Evolutionary conservation across 768 basidiomycete genomes (phyloP).

Genomic region (Megacollybia marginata): DNA sequence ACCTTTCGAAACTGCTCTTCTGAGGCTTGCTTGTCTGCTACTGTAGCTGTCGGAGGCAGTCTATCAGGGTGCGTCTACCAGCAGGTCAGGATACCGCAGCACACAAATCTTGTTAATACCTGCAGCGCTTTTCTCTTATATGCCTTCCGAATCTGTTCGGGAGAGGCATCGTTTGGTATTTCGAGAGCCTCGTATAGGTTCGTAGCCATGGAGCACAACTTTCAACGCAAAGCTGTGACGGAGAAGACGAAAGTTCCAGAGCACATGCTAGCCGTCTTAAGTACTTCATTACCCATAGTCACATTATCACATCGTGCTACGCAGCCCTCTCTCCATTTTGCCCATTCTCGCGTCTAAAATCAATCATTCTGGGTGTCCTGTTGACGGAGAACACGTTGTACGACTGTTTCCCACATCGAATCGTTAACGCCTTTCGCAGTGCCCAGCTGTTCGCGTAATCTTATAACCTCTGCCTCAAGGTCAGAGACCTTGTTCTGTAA

Average conservation of each 20-base stretch:
- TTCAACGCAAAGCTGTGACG: not conserved
- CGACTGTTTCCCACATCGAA: conserved; percentile 85
- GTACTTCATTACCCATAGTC: conserved; percentile 1
- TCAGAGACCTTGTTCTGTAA: conserved; percentile 53
- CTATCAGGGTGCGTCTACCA: conserved; percentile 67
- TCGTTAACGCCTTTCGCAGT: conserved; percentile 91
- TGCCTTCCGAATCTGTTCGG: conserved; percentile 69
- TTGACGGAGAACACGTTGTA: conserved; percentile 51
- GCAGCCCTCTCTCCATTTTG: too few relatives aligned
- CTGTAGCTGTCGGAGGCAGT: conserved; percentile 45
- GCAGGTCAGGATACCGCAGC: too few relatives aligned
- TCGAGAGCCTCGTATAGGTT: conserved; percentile 62
- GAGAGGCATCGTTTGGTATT: conserved; percentile 42
- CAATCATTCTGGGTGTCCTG: conserved; percentile 8
- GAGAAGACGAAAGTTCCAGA: not conserved
- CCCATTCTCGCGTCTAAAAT: conserved; percentile 14
- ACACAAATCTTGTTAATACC: too few relatives aligned
- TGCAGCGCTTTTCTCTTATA: conserved; percentile 62
- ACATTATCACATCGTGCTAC: not conserved
- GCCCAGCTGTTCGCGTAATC: conserved; percentile 60
- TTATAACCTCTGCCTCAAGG: conserved; percentile 66
- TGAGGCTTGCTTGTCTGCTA: conserved; percentile 48
- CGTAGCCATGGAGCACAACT: conserved; percentile 33
- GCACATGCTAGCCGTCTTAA: not conserved
- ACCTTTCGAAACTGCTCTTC: conserved; percentile 50